Percentiles rank a stretch among this genome's conserved stretches.
phyloP scores from a whole-genome alignment of 2,329 filamentous ascomycete genomes.

The Orbilia blumenaviensis region DNA sequence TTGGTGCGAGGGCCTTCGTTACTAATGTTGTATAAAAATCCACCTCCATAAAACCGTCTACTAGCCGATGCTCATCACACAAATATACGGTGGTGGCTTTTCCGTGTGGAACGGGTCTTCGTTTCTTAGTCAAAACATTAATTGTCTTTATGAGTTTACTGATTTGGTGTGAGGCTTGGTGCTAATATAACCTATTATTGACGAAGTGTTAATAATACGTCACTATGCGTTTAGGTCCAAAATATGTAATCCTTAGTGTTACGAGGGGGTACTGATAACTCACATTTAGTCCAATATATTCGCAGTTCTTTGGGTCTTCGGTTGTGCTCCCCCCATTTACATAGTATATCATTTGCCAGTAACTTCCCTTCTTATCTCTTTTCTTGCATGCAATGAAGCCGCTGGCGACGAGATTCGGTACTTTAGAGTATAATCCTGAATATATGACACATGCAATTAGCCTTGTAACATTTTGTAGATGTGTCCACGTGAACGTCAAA shows the following conservation, averaged over 20 bases:
- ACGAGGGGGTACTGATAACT: background rate
- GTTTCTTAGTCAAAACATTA: no score
- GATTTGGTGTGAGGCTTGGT: background rate
- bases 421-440: conserved; percentile 28
- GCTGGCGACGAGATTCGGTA: conserved; percentile 28
- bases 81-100: no score
- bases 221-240: background rate
- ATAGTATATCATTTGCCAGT: conserved; percentile 48
- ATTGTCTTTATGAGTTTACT: no score
- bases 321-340: conserved; percentile 24
- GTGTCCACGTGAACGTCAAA: no score
- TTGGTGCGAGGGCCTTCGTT: no score
- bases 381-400: conserved; percentile 43
- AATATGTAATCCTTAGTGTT: background rate
- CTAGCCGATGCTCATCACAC: no score
- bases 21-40: no score
- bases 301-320: conserved; percentile 26
- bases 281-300: conserved; percentile 47
- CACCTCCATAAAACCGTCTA: no score
- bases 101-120: no score
- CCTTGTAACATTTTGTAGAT: no score
- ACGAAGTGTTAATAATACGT: background rate
- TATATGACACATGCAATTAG: background rate
- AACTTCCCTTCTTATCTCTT: conserved; percentile 20
- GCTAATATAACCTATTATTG: conserved; percentile 13